These are phyloP conservation scores for Termitomyces sp. DNA, from an alignment of 768 basidiomycete species.

Conservation along the genomic window DNA sequence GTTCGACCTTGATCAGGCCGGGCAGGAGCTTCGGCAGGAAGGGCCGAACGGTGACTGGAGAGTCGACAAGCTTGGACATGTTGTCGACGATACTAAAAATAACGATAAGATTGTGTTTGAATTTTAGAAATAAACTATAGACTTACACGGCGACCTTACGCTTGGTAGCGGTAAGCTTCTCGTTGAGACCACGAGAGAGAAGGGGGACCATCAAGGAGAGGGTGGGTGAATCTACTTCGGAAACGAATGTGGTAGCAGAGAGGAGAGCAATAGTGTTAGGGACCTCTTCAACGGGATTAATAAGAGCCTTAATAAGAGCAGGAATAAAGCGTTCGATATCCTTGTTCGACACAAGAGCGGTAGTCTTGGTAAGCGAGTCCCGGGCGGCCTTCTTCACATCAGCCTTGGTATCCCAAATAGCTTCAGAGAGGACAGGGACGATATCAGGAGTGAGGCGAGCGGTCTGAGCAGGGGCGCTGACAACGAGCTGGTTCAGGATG, in stretches of 20 bases:
- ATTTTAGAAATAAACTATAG: neutral
- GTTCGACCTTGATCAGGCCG: slow-evolving; percentile 92
- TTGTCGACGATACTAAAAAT: slow-evolving; percentile 83
- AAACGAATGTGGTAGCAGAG: slow-evolving; percentile 99
- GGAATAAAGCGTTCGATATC: slow-evolving; percentile 97
- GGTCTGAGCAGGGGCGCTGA: slow-evolving; percentile 74
- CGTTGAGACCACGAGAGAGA: slow-evolving; percentile 85
- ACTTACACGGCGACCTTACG: slow-evolving; percentile 95
- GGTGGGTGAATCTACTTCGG: slow-evolving; percentile 95
- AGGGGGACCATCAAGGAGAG: slow-evolving; percentile 98
- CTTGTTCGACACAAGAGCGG: slow-evolving; percentile 95
- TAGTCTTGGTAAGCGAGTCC: slow-evolving; percentile 90
- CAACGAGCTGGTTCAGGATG: slow-evolving; percentile 83
- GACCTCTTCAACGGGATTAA: slow-evolving; percentile 99
- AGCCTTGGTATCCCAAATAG: slow-evolving; percentile 98
- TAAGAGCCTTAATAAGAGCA: slow-evolving; percentile 94
- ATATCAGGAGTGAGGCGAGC: slow-evolving; percentile 92
- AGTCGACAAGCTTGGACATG: slow-evolving; percentile 98
- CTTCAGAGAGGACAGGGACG: slow-evolving; percentile 89
- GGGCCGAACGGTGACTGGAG: slow-evolving; percentile 88
- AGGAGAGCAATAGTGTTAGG: slow-evolving; percentile 92
- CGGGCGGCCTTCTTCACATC: slow-evolving; percentile 99
- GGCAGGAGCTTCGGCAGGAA: slow-evolving; percentile 96
- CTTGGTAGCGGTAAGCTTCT: slow-evolving; percentile 95
- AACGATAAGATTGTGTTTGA: slow-evolving; percentile 6